Conservation (phyloP, 164 flowering plant species). For the Berberis thunbergii region DNA sequence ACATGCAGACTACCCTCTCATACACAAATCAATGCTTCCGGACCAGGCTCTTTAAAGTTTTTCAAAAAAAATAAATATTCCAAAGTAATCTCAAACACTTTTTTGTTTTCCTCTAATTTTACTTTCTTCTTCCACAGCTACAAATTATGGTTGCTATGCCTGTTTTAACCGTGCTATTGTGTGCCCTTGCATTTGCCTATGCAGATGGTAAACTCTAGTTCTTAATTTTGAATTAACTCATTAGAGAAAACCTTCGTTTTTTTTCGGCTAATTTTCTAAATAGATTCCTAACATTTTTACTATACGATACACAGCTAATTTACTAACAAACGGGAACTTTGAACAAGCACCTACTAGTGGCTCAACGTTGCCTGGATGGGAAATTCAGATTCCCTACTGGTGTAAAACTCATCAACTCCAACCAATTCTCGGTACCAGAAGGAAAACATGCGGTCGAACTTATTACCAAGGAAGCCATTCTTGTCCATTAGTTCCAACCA, state of each 20-base stretch:
- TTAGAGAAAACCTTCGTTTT: no score
- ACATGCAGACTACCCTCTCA: no score
- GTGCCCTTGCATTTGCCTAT: slow-evolving; percentile 21
- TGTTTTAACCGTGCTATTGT: slow-evolving; percentile 13
- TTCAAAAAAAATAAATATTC: no score
- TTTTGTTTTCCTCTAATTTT: no score
- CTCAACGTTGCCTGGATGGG: slow-evolving; percentile 78
- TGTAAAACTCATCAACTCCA: slow-evolving; percentile 62
- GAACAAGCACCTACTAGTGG: slow-evolving; percentile 81
- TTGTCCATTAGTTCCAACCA: slow-evolving; percentile 57
- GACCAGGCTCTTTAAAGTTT: no score
- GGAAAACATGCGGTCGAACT: slow-evolving; percentile 75
- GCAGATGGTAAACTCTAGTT: slow-evolving; percentile 30
- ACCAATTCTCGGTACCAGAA: slow-evolving; percentile 55
- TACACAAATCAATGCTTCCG: no score
- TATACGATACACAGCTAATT: slow-evolving; percentile 32
- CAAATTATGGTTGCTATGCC: no score
- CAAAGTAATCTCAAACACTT: no score
- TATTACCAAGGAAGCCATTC: slow-evolving; percentile 66
- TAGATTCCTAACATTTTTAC: no score
- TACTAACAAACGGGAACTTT: slow-evolving; percentile 69
- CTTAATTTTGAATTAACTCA: no score
- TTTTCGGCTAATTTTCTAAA: no score
- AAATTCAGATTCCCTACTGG: slow-evolving; percentile 74
- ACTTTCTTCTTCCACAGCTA: no score